Evolutionary conservation across 148 eudicot species (phyloP).

Genomic region (Camellia lanceoleosa): DNA sequence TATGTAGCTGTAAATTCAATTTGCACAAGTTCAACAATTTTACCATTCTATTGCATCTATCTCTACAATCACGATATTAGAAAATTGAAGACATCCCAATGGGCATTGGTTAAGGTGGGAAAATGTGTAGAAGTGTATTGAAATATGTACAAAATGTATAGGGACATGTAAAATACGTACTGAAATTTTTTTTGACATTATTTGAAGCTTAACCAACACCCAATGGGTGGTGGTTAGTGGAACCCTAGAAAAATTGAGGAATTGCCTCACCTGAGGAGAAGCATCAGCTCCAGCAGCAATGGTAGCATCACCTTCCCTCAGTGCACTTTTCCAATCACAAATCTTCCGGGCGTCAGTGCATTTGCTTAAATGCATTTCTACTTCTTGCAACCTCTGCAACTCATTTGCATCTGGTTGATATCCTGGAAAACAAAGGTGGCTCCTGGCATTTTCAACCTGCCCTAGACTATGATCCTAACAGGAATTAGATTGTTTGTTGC

Average conservation of each 20-base stretch:
- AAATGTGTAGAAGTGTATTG: no score
- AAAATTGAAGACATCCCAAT: not conserved
- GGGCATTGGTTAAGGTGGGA: no score
- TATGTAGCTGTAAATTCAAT: conserved; percentile 51
- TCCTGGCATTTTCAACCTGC: conserved; percentile 75
- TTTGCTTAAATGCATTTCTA: conserved; percentile 56
- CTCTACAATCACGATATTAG: not conserved
- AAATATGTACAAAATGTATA: no score
- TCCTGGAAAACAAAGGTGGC: conserved; percentile 58
- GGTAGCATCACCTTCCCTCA: conserved; percentile 70
- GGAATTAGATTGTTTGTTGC: conserved; percentile 29
- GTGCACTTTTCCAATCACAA: conserved; percentile 67
- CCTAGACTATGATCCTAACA: conserved; percentile 60
- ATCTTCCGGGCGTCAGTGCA: conserved; percentile 60
- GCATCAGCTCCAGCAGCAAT: conserved; percentile 77
- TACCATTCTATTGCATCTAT: not conserved
- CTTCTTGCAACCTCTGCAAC: conserved; percentile 52
- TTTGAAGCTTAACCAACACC: no score
- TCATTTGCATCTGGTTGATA: conserved; percentile 49
- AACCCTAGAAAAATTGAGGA: no score
- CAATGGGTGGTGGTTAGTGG: no score
- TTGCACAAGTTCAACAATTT: not conserved
- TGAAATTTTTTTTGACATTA: no score
- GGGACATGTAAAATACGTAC: no score
- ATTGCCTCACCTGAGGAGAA: conserved; percentile 62